Base-by-base conservation (phyloP, 148 eudicot species). In the Rhododendron molle region DNA sequence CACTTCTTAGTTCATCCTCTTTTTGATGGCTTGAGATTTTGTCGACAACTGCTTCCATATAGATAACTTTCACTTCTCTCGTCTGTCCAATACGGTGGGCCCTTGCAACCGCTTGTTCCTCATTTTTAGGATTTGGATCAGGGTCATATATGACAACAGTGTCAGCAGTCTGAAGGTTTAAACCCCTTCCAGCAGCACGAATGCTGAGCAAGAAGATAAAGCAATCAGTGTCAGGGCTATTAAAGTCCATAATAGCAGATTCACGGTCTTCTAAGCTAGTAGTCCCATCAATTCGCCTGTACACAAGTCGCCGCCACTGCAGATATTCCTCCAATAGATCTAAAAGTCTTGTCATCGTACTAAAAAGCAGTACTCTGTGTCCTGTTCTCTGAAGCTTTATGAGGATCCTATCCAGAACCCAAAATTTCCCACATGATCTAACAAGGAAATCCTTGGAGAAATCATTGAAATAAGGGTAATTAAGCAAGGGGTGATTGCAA, bases 41-140 rank as follows among this genome's bases (percentile, higher is more conserved):
- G 82, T 93, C 98, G 81, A 95, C 99, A 86, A 97, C 99, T 56
- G 99, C 98, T 91, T 97, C 99, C 98, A 97, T 89, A 81, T 95
- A 95, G 62, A 97, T 93, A 76, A 97, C 99, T 90, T 95, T 97
- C 40, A 97, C 99, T 90, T 97, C 99, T 92, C 99, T 95, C 7
- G 89, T 94, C 91, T 97, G 99, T 80, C 99, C 99, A 76, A 97
- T 97, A 14, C 99, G 94, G 90, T 97, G 99, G 84, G 99, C 99
- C 87, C 99, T 92, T 36, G 99, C 99, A 90, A 97, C 99, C 28
- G 99, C 99, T 87, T 97, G 99, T 79, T 97, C 99, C 91, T 97
- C 99, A 81, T 95, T 97, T 86, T 97, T 97, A 3, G 99, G 99
- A 92, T 97, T 97, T 30, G 99, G 99, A 90, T 97, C 99, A 82